Conservation (phyloP, 176 grass and related monocot species). For the Raddia distichophylla region DNA sequence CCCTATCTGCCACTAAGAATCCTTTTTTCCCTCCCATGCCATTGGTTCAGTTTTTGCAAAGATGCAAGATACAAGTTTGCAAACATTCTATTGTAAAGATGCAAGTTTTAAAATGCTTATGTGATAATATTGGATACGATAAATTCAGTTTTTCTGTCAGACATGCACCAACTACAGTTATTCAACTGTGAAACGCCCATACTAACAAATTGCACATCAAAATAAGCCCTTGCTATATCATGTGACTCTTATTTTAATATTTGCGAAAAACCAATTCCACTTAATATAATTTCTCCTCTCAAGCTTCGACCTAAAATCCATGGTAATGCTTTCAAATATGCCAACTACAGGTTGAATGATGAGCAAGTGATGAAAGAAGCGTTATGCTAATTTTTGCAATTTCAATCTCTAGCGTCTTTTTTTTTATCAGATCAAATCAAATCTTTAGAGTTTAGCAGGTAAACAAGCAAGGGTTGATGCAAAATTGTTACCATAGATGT, state of each 20-base stretch:
- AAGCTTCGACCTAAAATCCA: constrained; percentile 12
- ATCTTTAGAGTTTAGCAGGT: neutral
- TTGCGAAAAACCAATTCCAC: neutral
- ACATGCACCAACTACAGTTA: constrained; percentile 3
- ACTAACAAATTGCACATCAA: constrained; percentile 2
- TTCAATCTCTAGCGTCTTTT: neutral
- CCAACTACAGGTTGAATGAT: neutral
- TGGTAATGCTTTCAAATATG: neutral
- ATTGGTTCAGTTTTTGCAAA: no score
- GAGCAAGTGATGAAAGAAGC: neutral
- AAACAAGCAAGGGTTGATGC: neutral
- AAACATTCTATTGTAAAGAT: neutral
- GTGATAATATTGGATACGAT: neutral
- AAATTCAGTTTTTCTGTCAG: constrained; percentile 7
- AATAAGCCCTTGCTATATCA: neutral
- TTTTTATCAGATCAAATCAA: neutral
- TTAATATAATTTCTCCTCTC: constrained; percentile 29
- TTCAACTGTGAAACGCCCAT: constrained; percentile 1
- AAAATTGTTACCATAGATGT: constrained; percentile 70
- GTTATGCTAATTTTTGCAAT: neutral
- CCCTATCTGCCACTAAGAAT: no score
- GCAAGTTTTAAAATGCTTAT: constrained; percentile 2
- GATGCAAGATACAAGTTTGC: no score
- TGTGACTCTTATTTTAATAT: constrained; percentile 12
- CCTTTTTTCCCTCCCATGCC: no score